These are phyloP conservation scores for Tubosaeta sp. DNA, from an alignment of 768 basidiomycete genomes.

Conservation along the genomic window DNA sequence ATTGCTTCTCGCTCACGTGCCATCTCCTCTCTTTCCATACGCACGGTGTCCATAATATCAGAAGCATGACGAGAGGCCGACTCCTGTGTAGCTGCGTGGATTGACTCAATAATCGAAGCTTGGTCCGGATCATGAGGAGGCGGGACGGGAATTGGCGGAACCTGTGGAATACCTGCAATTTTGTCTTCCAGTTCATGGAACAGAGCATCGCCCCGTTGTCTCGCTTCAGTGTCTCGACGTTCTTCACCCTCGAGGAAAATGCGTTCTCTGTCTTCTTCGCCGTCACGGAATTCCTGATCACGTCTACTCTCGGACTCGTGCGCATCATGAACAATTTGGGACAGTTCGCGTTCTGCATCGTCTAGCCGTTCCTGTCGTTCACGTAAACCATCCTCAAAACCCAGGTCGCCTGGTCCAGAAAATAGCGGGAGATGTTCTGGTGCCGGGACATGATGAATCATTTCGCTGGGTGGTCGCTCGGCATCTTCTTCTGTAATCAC, in stretches of 20 bases:
- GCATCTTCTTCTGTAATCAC: slow-evolving; percentile 17
- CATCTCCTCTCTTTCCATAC: slow-evolving; percentile 56
- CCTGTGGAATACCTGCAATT: slow-evolving; percentile 20
- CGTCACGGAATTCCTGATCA: slow-evolving; percentile 57
- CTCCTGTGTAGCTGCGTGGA: slow-evolving; percentile 44
- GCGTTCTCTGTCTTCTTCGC: slow-evolving; percentile 62
- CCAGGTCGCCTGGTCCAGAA: slow-evolving; percentile 27
- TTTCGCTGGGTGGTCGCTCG: slow-evolving; percentile 19
- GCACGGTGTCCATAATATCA: slow-evolving; percentile 57
- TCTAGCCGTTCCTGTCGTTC: slow-evolving; percentile 51
- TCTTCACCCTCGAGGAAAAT: slow-evolving; percentile 58
- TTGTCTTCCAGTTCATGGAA: slow-evolving; percentile 27
- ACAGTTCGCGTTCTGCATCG: slow-evolving; percentile 49
- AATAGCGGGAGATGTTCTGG: slow-evolving; percentile 10
- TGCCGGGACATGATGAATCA: slow-evolving; percentile 24
- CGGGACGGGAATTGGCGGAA: slow-evolving; percentile 20
- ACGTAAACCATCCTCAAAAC: slow-evolving; percentile 42
- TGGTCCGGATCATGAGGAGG: slow-evolving; percentile 25
- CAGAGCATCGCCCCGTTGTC: slow-evolving; percentile 31
- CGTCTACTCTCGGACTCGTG: slow-evolving; percentile 60
- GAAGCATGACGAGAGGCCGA: slow-evolving; percentile 53
- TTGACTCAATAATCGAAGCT: slow-evolving; percentile 32
- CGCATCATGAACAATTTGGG: slow-evolving; percentile 44
- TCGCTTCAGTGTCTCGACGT: slow-evolving; percentile 53
- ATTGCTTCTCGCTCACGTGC: slow-evolving; percentile 50